These are phyloP conservation scores for Aspergillus pseudoterreus DNA, from an alignment of 2,329 filamentous ascomycete genomes.

Conservation along the genomic window DNA sequence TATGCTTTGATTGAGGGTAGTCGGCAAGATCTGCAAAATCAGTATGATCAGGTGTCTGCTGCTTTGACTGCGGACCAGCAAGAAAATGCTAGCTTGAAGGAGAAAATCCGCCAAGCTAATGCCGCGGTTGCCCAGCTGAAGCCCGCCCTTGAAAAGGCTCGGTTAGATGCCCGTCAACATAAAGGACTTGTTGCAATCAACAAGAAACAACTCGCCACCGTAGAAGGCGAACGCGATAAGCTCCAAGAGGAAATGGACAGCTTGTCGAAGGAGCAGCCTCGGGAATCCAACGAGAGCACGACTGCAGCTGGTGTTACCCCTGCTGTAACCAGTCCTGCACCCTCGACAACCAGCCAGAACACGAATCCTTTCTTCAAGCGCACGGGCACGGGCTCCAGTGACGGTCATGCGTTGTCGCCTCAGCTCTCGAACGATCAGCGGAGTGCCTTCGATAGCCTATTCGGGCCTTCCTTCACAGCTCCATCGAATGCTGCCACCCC, in stretches of 20 bases:
- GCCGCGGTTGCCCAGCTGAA: conserved; percentile 78
- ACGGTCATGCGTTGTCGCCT: conserved; percentile 48
- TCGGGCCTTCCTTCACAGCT: conserved; percentile 63
- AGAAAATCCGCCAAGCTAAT: conserved; percentile 80
- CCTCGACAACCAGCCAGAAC: conserved; percentile 60
- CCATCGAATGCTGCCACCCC: conserved; percentile 36
- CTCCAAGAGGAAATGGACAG: conserved; percentile 73
- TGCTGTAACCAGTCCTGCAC: conserved; percentile 64
- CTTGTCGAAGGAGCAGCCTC: conserved; percentile 57
- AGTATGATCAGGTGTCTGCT: conserved; percentile 71
- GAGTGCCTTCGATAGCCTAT: conserved; percentile 79
- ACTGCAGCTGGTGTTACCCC: conserved; percentile 36
- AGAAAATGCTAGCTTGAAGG: conserved; percentile 81
- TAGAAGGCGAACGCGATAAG: conserved; percentile 84
- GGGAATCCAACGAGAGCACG: conserved; percentile 53
- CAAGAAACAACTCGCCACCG: conserved; percentile 92
- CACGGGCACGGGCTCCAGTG: conserved; percentile 45
- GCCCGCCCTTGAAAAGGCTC: conserved; percentile 88
- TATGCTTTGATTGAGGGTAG: conserved; percentile 77
- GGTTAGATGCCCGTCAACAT: conserved; percentile 86
- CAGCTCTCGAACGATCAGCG: conserved; percentile 48
- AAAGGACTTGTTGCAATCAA: conserved; percentile 97
- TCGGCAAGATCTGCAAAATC: conserved; percentile 74
- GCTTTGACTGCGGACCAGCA: conserved; percentile 81
- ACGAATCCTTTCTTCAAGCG: conserved; percentile 95